Evolutionary conservation across 257 asterid species (phyloP).

Genomic region (Petunia secreta): DNA sequence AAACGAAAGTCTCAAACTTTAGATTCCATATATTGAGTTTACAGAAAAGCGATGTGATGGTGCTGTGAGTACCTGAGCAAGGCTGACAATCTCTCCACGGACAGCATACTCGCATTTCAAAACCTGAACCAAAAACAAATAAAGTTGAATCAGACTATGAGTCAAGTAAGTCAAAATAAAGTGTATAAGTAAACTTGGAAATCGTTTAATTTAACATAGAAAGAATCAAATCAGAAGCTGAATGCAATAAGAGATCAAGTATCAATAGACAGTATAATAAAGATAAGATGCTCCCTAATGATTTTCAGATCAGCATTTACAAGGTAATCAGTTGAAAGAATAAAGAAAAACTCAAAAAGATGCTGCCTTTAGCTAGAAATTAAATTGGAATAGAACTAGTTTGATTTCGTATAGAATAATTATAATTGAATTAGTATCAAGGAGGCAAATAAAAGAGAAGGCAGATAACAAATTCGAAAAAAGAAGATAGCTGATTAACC

Average conservation of each 20-base stretch:
- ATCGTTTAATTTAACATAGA: background rate
- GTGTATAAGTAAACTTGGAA: background rate
- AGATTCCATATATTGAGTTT: background rate
- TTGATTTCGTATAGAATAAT: background rate
- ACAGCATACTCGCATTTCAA: constrained; percentile 94
- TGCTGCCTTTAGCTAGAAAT: background rate
- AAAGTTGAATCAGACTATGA: background rate
- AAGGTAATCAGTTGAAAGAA: background rate
- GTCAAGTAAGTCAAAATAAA: background rate
- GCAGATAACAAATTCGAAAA: background rate
- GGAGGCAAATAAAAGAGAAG: background rate
- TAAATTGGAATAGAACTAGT: background rate
- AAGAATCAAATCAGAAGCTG: background rate
- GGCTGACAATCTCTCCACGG: constrained; percentile 91
- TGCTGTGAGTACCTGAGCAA: constrained; percentile 75
- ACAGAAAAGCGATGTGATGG: background rate
- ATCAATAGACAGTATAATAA: background rate
- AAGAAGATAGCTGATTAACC: constrained; percentile 29
- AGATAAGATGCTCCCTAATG: background rate
- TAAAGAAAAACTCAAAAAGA: background rate
- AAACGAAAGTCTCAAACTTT: background rate
- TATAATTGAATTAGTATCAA: background rate
- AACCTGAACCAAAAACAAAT: constrained; percentile 53
- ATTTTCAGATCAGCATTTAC: background rate
- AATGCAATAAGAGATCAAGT: constrained; percentile 6